A percentile compares a stretch with the other conserved stretches of the same genome.
Conservation (phyloP, 345 rosid genomes). For the Lagerstroemia speciosa region DNA sequence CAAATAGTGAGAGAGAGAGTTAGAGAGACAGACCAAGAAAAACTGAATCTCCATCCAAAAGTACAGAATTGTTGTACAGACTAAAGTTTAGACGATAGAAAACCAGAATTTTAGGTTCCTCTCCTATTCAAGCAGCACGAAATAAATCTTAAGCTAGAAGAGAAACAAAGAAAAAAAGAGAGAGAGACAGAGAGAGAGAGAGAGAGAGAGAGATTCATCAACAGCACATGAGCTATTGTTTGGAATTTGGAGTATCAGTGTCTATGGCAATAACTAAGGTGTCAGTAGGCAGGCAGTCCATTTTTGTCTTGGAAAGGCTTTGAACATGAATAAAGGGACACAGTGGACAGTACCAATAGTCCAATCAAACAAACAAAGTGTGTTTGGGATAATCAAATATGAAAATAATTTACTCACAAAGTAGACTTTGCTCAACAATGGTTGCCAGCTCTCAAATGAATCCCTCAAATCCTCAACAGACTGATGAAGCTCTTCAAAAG, state of each 20-base stretch:
- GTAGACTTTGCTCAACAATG: slow-evolving; percentile 68
- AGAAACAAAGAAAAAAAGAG: neutral
- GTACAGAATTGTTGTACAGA: neutral
- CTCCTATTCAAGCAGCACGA: neutral
- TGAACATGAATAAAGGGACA: neutral
- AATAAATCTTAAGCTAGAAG: neutral
- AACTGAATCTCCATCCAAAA: neutral
- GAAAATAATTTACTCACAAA: slow-evolving; percentile 47
- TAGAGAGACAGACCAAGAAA: too few species aligned
- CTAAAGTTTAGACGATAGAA: neutral
- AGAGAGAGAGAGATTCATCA: neutral
- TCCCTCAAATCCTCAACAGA: slow-evolving; percentile 60
- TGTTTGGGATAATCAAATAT: neutral
- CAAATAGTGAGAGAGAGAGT: slow-evolving; percentile 7
- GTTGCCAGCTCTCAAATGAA: slow-evolving; percentile 62
- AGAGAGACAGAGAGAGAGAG: neutral
- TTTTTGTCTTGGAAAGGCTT: neutral
- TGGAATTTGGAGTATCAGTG: neutral
- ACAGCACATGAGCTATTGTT: neutral
- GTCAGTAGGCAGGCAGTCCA: neutral
- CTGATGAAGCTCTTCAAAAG: slow-evolving; percentile 54
- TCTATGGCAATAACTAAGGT: neutral
- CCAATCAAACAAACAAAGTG: neutral
- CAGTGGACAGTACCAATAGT: neutral
- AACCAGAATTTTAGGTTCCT: neutral